These are phyloP conservation scores for Musa balbisiana DNA, from an alignment of 202 grass and related monocot species.

Conservation along the genomic window DNA sequence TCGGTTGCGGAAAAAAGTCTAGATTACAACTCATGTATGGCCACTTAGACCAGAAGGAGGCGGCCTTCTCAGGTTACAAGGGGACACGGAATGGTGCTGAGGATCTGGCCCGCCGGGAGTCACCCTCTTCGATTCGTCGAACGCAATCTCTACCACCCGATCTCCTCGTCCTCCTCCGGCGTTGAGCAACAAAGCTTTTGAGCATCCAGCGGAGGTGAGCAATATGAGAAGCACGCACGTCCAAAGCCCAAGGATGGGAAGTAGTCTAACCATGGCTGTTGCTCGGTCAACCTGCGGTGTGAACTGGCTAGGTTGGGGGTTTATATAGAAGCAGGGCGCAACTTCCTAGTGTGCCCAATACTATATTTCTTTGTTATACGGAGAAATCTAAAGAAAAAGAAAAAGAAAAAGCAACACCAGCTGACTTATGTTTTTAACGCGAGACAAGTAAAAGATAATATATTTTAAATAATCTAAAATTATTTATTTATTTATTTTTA, in stretches of 20 bases:
- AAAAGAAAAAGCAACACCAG: no score
- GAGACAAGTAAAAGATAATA: no score
- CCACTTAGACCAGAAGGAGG: no score
- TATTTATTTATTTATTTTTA: no score
- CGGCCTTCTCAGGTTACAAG: neutral
- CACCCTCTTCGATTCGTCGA: conserved; percentile 41
- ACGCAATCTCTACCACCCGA: neutral
- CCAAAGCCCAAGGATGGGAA: neutral
- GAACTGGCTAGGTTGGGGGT: neutral
- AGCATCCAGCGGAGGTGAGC: neutral
- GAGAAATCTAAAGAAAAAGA: no score
- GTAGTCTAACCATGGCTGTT: neutral
- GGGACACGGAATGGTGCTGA: conserved; percentile 39
- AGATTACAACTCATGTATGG: no score
- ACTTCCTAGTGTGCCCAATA: neutral
- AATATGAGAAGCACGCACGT: neutral
- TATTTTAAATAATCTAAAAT: no score
- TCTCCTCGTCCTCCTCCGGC: neutral
- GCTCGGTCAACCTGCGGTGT: neutral
- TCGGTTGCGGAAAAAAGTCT: no score
- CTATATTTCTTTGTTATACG: neutral
- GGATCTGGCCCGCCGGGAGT: conserved; percentile 54
- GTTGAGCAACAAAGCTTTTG: neutral
- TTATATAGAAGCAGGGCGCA: no score
- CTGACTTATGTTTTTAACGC: no score